Percentiles rank a stretch among this genome's conserved stretches.
Evolutionary conservation across 192 early-diverging fungal species (phyloP).

Genomic region (Phlyctochytrium arcticum): DNA sequence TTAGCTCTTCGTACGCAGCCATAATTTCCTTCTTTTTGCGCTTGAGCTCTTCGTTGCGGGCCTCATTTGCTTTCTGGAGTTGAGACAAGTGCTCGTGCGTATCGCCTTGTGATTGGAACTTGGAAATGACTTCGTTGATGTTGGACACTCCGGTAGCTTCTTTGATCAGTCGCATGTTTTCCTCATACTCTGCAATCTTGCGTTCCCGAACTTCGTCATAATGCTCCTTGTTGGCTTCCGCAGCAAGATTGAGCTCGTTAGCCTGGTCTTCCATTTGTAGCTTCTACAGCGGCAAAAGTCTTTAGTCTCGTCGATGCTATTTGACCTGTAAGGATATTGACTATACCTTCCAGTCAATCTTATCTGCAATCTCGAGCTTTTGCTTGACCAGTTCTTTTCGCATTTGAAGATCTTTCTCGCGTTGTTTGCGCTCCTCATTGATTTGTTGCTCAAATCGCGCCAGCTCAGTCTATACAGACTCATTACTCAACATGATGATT

Average conservation of each 20-base stretch:
- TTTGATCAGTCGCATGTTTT: conserved; percentile 59
- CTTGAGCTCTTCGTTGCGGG: conserved; percentile 45
- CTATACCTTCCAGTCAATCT: conserved; percentile 48
- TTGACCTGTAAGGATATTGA: neutral
- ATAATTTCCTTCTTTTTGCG: conserved; percentile 37
- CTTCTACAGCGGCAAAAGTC: conserved; percentile 7
- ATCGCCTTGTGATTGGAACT: conserved; percentile 58
- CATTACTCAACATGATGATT: conserved; percentile 35
- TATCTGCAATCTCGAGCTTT: conserved; percentile 55
- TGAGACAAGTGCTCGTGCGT: conserved; percentile 51
- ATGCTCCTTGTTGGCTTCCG: conserved; percentile 40
- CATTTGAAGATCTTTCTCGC: conserved; percentile 51
- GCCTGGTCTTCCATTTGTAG: conserved; percentile 43
- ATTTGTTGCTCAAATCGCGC: conserved; percentile 57
- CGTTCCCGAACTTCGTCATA: conserved; percentile 53
- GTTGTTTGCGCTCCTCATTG: conserved; percentile 56
- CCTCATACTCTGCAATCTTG: conserved; percentile 54
- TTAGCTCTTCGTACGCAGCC: conserved; percentile 48
- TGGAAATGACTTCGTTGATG: conserved; percentile 58
- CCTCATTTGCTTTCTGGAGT: conserved; percentile 44
- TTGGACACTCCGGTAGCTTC: conserved; percentile 58
- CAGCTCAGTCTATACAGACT: conserved; percentile 40
- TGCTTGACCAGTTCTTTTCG: conserved; percentile 56
- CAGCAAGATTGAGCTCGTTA: conserved; percentile 21
- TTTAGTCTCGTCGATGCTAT: no score